Percentiles rank a stretch among this genome's conserved stretches.
phyloP scores from a whole-genome alignment of 1,284 basidiomycete species.

The Apiotrichum siamense region DNA sequence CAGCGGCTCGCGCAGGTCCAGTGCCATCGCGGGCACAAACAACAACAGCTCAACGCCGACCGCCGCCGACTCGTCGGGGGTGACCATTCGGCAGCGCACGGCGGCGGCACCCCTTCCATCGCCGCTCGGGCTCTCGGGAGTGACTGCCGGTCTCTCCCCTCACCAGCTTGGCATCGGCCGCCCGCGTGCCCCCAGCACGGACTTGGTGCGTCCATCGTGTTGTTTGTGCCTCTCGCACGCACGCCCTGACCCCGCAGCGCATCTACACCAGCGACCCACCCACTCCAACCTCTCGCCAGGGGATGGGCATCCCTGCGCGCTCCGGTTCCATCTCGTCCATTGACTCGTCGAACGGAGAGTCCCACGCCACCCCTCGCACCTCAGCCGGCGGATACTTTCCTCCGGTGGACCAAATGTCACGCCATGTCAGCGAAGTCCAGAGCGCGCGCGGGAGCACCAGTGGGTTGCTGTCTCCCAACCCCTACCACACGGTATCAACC shows the following conservation, averaged over 20 bases:
- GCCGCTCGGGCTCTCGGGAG: not conserved
- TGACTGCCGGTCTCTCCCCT: not conserved
- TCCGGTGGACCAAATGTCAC: not conserved
- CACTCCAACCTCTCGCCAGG: not conserved
- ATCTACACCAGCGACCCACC: not conserved
- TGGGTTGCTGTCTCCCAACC: not conserved
- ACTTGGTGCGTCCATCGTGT: not conserved
- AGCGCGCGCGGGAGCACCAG: not conserved
- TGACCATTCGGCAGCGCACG: not conserved
- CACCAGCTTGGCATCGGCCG: not conserved
- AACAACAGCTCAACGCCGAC: too few species aligned
- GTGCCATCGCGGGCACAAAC: too few species aligned
- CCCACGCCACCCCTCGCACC: conserved; percentile 12
- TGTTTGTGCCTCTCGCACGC: not conserved
- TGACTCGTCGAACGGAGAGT: not conserved
- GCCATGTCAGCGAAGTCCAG: conserved; percentile 9
- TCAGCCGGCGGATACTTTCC: conserved; percentile 11
- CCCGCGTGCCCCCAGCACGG: not conserved
- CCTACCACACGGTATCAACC: not conserved
- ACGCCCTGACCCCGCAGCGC: not conserved
- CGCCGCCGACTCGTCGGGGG: not conserved
- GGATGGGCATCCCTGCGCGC: not conserved
- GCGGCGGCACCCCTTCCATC: not conserved
- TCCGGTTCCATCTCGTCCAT: conserved; percentile 2
- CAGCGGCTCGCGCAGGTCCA: too few species aligned